phyloP scores from a whole-genome alignment of 2,329 filamentous ascomycete genomes.

The Colletotrichum sp. region DNA sequence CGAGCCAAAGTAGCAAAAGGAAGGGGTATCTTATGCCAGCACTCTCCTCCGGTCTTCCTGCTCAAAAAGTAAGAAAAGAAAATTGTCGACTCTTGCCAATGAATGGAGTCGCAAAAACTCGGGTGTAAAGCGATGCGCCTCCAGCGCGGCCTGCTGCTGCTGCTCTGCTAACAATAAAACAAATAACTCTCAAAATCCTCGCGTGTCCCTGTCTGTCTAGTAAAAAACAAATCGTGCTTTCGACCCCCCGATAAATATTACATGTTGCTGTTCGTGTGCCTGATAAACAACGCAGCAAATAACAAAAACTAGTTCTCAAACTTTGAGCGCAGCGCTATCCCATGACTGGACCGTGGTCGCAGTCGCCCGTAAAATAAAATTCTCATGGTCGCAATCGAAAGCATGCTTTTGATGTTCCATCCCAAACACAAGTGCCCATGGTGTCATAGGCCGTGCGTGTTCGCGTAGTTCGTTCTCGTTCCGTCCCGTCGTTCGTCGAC shows the following conservation, averaged over 20 bases:
- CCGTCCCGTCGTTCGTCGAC: neutral
- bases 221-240: neutral
- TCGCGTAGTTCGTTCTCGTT: constrained; percentile 20
- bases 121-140: neutral
- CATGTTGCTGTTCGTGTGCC: neutral
- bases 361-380: neutral
- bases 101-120: neutral
- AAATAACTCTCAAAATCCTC: neutral
- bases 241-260: neutral
- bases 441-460: constrained; percentile 8
- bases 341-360: constrained; percentile 5
- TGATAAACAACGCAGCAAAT: neutral
- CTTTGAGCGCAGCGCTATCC: neutral
- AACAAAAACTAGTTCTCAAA: neutral
- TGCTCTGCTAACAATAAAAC: neutral
- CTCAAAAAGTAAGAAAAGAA: neutral
- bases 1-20: neutral
- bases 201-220: neutral
- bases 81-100: neutral
- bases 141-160: neutral
- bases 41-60: constrained; percentile 1
- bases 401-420: constrained; percentile 17
- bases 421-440: constrained; percentile 4
- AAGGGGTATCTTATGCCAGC: constrained; percentile 10
- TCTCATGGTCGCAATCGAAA: constrained; percentile 9